Evolutionary conservation across 108 stramenopile species (phyloP).

Genomic region (Nitzschia palea): DNA sequence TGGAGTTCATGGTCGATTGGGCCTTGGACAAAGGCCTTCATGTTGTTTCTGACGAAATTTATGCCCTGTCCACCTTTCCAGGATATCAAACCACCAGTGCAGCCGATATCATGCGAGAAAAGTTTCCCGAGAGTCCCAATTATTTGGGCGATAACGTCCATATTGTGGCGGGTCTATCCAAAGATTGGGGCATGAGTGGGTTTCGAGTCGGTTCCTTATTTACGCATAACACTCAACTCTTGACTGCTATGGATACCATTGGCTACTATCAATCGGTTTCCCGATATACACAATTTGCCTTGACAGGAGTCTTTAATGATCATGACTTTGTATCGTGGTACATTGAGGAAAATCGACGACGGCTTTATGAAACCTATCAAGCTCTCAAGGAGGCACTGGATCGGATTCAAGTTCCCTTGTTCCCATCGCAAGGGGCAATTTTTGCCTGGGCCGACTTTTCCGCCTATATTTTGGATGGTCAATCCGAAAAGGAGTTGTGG

Average conservation of each 20-base stretch:
- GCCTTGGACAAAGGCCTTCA: constrained; percentile 29
- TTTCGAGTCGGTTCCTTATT: constrained; percentile 38
- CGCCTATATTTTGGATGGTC: constrained; percentile 7
- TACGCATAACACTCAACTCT: constrained; percentile 28
- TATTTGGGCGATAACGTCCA: constrained; percentile 34
- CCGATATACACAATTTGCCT: constrained; percentile 9
- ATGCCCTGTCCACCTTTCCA: constrained; percentile 26
- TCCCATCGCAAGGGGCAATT: constrained; percentile 17
- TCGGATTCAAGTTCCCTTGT: constrained; percentile 8
- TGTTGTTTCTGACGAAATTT: constrained; percentile 42
- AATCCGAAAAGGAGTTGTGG: constrained; percentile 25
- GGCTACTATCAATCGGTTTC: constrained; percentile 10
- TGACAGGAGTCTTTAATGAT: constrained; percentile 18
- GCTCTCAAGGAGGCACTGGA: constrained; percentile 16
- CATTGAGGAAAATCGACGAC: constrained; percentile 15
- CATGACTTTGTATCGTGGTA: constrained; percentile 17
- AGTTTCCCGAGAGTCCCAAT: neutral
- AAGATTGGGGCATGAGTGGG: constrained; percentile 48
- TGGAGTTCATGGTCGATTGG: constrained; percentile 23
- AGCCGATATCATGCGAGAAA: constrained; percentile 6
- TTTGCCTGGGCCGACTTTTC: constrained; percentile 35
- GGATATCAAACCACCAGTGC: constrained; percentile 7
- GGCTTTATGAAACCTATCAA: constrained; percentile 12
- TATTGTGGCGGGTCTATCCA: constrained; percentile 35
- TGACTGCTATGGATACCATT: constrained; percentile 12